These are phyloP conservation scores for Teratosphaeriaceae sp. DNA, from an alignment of 2,329 filamentous ascomycete species.

Conservation along the genomic window DNA sequence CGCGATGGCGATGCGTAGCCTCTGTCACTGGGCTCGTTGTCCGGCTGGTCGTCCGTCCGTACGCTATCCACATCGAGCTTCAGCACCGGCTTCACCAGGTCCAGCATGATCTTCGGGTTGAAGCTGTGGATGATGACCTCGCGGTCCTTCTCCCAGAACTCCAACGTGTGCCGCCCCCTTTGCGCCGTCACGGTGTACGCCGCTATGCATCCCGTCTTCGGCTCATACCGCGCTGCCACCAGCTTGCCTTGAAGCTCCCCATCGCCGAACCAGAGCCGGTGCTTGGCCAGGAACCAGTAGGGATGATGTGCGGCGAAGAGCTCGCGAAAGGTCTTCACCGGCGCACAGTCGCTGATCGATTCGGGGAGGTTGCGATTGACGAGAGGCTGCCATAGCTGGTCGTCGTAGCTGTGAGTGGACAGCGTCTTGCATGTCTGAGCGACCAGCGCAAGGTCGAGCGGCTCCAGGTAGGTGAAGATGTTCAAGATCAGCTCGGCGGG, in stretches of 20 bases:
- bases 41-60: conserved; percentile 13
- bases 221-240: conserved; percentile 70
- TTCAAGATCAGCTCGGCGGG: conserved; percentile 69
- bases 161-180: conserved; percentile 47
- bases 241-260: conserved; percentile 65
- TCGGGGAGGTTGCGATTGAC: conserved; percentile 63
- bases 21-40: conserved; percentile 15
- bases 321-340: conserved; percentile 58
- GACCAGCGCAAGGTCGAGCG: conserved; percentile 55
- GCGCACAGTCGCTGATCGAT: conserved; percentile 47
- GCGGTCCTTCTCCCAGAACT: conserved; percentile 59
- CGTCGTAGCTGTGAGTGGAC: conserved; percentile 52
- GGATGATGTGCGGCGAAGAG: conserved; percentile 70
- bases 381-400: conserved; percentile 64
- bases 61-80: conserved; percentile 32
- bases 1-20: conserved; percentile 14
- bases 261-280: conserved; percentile 84
- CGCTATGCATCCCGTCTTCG: conserved; percentile 67
- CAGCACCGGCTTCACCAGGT: conserved; percentile 64
- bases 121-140: conserved; percentile 67
- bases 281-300: conserved; percentile 74
- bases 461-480: conserved; percentile 61
- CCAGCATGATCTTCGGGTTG: conserved; percentile 61
- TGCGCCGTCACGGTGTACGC: conserved; percentile 69
- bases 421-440: conserved; percentile 58